Evolutionary conservation across 192 early-diverging fungal genomes (phyloP).

Genomic region (Fimicolochytrium jonesii): DNA sequence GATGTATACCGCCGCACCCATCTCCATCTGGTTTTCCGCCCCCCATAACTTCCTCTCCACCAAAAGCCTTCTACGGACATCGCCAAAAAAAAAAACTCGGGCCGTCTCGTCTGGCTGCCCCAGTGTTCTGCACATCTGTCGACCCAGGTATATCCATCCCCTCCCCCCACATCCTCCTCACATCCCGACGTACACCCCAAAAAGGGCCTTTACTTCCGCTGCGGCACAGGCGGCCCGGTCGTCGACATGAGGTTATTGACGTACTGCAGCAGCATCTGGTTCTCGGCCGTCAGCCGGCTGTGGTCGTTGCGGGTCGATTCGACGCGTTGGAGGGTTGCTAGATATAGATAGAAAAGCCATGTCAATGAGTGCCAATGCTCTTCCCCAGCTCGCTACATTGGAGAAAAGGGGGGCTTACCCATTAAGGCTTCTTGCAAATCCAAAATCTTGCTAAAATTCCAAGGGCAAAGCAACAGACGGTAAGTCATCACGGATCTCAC

Average conservation of each 20-base stretch:
- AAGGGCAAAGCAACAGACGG: too few relatives aligned
- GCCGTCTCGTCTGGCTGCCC: too few relatives aligned
- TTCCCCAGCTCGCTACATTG: background rate
- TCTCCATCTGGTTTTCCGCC: too few relatives aligned
- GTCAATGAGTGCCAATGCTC: background rate
- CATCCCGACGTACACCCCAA: too few relatives aligned
- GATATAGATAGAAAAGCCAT: background rate
- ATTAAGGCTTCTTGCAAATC: constrained; percentile 17
- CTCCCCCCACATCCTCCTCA: too few relatives aligned
- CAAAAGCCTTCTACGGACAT: too few relatives aligned
- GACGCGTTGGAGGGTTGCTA: constrained; percentile 32
- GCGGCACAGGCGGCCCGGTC: constrained; percentile 14
- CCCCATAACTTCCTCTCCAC: too few relatives aligned
- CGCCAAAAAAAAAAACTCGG: too few relatives aligned
- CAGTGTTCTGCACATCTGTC: too few relatives aligned
- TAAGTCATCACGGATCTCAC: too few relatives aligned
- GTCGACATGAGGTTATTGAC: constrained; percentile 47
- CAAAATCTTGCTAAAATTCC: constrained; percentile 9
- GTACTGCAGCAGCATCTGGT: constrained; percentile 41
- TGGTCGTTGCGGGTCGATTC: constrained; percentile 26
- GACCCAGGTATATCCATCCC: too few relatives aligned
- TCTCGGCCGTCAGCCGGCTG: constrained; percentile 28
- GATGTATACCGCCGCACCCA: too few relatives aligned
- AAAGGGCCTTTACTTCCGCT: constrained; percentile 5
- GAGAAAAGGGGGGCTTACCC: background rate